Base-by-base conservation (phyloP, 139 green algal genomes). In the Zygnema circumcarinatum region DNA sequence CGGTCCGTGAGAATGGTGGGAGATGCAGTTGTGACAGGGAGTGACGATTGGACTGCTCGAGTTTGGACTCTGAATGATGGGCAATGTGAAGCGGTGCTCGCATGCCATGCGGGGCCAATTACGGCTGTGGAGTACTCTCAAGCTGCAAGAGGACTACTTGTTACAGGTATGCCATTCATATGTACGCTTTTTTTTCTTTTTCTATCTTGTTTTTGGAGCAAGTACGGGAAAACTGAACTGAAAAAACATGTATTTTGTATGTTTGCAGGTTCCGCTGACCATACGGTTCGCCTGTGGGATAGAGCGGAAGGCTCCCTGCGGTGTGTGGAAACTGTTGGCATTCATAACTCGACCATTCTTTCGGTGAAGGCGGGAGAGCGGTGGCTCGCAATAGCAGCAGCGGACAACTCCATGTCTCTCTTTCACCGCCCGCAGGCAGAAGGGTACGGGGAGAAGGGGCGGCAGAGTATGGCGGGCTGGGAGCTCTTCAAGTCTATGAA, bases 11-110 rank as follows among this genome's bases (percentile, higher is more conserved):
- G 84, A 32, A 80, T 89, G 76, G 33, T 20, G 7, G 54, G 54
- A 21, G 76, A 89, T 40, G 38, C 80, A 47, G 39, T 89, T 31
- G 29, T 89, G 32, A 89, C 84, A 39, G 84, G 84, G 29, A 79
- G 36, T 32, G 84, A 89, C 22, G 84, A 89, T 67, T 89, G 84
- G 84, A 89, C 84, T 36, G 84, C 84, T 7, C 35, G 76, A 3
- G 84, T 89, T 54, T 89, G 84, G 84, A 33, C 22, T 2, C 52
- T 87, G 20, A 54, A 52, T 29, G 54, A 76, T 39, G 84, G 84
- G 32, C 33, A 87, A 67, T 89, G 84, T n/a, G 84, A 87, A 75
- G 84, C 84, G 0, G 79, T 88, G 0, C 75, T 89, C 47, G 75
- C 76, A 1, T 89, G 84, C 54, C 84, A 89, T 40, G 54, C 22